Conservation (phyloP, 352 stramenopile genomes). For the Phytophthora capsici region DNA sequence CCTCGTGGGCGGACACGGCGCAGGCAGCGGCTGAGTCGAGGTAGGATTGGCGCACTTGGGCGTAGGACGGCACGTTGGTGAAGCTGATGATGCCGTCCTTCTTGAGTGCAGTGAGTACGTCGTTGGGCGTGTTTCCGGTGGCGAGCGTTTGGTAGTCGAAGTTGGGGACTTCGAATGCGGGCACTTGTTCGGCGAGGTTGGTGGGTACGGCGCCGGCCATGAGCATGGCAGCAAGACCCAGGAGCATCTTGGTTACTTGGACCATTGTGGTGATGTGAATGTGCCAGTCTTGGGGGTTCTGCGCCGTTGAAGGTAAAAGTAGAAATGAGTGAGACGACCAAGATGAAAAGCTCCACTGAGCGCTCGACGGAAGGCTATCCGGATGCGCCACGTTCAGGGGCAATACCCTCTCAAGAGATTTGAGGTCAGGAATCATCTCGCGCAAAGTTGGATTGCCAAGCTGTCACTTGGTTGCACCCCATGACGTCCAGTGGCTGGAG, state of each 20-base stretch:
- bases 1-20: slow-evolving; percentile 43
- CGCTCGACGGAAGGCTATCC: background rate
- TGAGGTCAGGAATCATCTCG: slow-evolving; percentile 3
- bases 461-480: background rate
- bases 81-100: slow-evolving; percentile 74
- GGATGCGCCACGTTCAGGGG: background rate
- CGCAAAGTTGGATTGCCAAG: slow-evolving; percentile 45
- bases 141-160: slow-evolving; percentile 63
- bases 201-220: slow-evolving; percentile 16
- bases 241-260: slow-evolving; percentile 31
- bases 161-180: slow-evolving; percentile 52
- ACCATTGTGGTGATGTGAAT: slow-evolving; percentile 19
- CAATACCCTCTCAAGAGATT: slow-evolving; percentile 7
- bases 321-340: slow-evolving; percentile 16
- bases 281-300: slow-evolving; percentile 18
- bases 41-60: slow-evolving; percentile 48
- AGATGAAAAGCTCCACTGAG: slow-evolving; percentile 4
- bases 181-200: slow-evolving; percentile 32
- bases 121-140: slow-evolving; percentile 35
- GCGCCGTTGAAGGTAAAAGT: slow-evolving; percentile 19
- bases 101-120: slow-evolving; percentile 62
- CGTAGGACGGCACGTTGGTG: slow-evolving; percentile 64
- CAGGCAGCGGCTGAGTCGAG: slow-evolving; percentile 55
- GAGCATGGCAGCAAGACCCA: slow-evolving; percentile 22
- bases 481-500: slow-evolving; percentile 4